These are phyloP conservation scores for Chaetomidium leptoderma DNA, from an alignment of 495 filamentous ascomycete species.

Conservation along the genomic window DNA sequence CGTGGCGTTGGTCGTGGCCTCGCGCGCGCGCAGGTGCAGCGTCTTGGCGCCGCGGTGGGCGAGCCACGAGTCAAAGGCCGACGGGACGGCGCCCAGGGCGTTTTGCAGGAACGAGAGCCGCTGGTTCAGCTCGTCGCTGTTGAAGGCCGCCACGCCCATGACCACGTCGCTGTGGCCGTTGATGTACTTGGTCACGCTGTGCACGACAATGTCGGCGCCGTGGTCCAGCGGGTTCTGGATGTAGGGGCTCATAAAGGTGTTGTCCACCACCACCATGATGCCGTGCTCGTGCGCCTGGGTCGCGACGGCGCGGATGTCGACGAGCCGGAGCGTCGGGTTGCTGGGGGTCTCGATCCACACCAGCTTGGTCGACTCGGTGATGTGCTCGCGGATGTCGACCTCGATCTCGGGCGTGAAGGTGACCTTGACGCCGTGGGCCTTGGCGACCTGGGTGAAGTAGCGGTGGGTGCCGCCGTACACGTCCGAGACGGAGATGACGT, in stretches of 20 bases:
- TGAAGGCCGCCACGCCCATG: slow-evolving; percentile 97
- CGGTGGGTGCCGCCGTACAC: slow-evolving; percentile 97
- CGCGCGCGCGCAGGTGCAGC: slow-evolving; percentile 82
- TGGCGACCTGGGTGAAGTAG: slow-evolving; percentile 97
- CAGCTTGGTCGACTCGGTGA: slow-evolving; percentile 85
- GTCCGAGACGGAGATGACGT: slow-evolving; percentile 93
- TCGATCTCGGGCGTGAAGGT: slow-evolving; percentile 92
- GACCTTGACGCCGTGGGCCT: slow-evolving; percentile 88
- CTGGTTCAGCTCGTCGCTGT: slow-evolving; percentile 69
- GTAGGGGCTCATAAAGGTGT: slow-evolving; percentile 95
- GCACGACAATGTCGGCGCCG: slow-evolving; percentile 96
- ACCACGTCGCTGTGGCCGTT: slow-evolving; percentile 97
- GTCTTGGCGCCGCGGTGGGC: slow-evolving; percentile 98
- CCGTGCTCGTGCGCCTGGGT: slow-evolving; percentile 79
- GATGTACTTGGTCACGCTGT: slow-evolving; percentile 99
- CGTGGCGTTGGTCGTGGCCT: slow-evolving; percentile 77
- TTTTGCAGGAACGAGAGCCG: slow-evolving; percentile 90
- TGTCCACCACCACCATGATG: slow-evolving; percentile 94
- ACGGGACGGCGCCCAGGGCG: slow-evolving; percentile 91
- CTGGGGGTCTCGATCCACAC: slow-evolving; percentile 96
- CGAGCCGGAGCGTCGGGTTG: slow-evolving; percentile 87
- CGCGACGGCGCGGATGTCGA: slow-evolving; percentile 84
- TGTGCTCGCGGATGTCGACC: slow-evolving; percentile 73
- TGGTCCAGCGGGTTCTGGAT: slow-evolving; percentile 93
- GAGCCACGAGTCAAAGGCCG: slow-evolving; percentile 95